Evolutionary conservation across 306 rosid species (phyloP).

Genomic region (Hippophae gyantsensis): DNA sequence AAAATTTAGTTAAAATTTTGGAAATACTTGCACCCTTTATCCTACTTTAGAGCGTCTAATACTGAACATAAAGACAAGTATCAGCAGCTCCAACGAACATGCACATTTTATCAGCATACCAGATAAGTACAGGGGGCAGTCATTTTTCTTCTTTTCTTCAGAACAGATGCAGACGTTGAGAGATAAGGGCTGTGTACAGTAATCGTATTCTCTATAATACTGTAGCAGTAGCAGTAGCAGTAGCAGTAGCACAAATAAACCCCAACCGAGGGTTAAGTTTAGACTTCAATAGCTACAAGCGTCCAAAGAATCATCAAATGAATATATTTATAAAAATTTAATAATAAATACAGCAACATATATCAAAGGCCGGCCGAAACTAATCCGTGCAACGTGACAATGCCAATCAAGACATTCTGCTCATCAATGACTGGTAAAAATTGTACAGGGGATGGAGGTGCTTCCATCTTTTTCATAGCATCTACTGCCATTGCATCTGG

Average conservation of each 20-base stretch:
- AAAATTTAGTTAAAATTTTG: too few species aligned
- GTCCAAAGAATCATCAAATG: slow-evolving; percentile 4
- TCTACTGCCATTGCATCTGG: slow-evolving; percentile 88
- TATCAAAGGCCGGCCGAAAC: slow-evolving; percentile 83
- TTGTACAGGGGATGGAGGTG: slow-evolving; percentile 91
- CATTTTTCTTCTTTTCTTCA: too few species aligned
- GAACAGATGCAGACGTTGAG: too few species aligned
- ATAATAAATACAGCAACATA: too few species aligned
- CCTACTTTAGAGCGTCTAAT: too few species aligned
- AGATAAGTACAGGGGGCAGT: too few species aligned
- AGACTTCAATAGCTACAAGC: not conserved
- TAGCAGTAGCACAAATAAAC: not conserved
- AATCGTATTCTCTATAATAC: not conserved
- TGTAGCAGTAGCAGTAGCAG: not conserved
- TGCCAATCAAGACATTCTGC: slow-evolving; percentile 59
- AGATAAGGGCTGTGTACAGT: too few species aligned
- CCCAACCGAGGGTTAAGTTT: not conserved
- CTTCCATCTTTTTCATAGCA: slow-evolving; percentile 98
- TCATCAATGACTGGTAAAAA: slow-evolving; percentile 78
- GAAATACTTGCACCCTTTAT: too few species aligned
- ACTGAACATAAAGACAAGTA: too few species aligned
- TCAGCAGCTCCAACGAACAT: too few species aligned
- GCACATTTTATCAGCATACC: too few species aligned
- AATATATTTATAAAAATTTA: slow-evolving; percentile 1
- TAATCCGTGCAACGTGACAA: slow-evolving; percentile 87